These are phyloP conservation scores for Acacia acuminata DNA, from an alignment of 306 rosid genomes.

Conservation along the genomic window DNA sequence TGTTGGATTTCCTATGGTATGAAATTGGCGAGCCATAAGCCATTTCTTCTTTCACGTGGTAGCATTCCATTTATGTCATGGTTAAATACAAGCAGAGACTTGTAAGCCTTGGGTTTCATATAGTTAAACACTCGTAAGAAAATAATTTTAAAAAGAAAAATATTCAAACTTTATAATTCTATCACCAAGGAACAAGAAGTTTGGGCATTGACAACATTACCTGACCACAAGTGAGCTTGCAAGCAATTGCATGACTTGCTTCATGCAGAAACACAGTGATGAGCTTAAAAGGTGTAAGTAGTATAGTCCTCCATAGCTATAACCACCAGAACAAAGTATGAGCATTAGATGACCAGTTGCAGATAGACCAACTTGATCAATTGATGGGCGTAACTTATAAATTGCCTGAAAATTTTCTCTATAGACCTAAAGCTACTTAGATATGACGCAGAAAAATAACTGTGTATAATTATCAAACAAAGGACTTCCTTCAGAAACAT, in stretches of 20 bases:
- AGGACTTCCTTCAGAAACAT: background rate
- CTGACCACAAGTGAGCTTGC: slow-evolving; percentile 92
- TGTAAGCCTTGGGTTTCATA: slow-evolving; percentile 3
- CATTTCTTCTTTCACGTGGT: slow-evolving; percentile 11
- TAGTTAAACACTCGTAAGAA: background rate
- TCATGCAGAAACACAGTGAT: slow-evolving; percentile 94
- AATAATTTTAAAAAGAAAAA: background rate
- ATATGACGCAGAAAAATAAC: background rate
- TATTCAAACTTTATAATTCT: background rate
- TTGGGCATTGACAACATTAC: slow-evolving; percentile 39
- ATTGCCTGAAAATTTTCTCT: slow-evolving; percentile 17
- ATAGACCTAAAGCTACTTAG: slow-evolving; percentile 14
- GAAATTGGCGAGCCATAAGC: slow-evolving; percentile 1
- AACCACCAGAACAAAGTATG: slow-evolving; percentile 41
- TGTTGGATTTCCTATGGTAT: slow-evolving; percentile 6
- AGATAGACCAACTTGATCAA: slow-evolving; percentile 20
- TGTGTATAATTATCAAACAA: background rate
- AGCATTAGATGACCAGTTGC: slow-evolving; percentile 30
- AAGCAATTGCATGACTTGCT: slow-evolving; percentile 93
- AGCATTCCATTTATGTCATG: background rate
- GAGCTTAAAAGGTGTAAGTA: slow-evolving; percentile 94
- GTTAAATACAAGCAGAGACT: slow-evolving; percentile 22
- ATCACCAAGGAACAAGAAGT: slow-evolving; percentile 31
- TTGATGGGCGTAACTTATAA: slow-evolving; percentile 4
- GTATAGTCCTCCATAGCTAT: slow-evolving; percentile 88